Conservation (phyloP, 129 eudicot genomes). For the Centaurea solstitialis region DNA sequence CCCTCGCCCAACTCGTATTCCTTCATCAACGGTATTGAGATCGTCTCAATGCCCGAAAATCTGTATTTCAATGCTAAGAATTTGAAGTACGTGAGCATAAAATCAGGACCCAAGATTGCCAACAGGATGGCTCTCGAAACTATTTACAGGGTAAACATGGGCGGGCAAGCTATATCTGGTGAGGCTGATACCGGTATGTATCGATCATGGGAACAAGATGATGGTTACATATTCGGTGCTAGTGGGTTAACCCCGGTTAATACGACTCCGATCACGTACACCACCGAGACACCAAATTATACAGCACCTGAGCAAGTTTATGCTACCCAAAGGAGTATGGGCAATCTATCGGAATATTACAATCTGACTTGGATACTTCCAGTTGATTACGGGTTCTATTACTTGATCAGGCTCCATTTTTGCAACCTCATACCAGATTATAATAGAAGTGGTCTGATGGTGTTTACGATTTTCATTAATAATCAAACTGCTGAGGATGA, state of each 20-base stretch:
- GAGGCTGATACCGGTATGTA: constrained; percentile 23
- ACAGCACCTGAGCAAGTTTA: constrained; percentile 33
- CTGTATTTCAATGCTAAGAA: neutral
- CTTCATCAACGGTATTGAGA: constrained; percentile 23
- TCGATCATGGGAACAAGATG: constrained; percentile 21
- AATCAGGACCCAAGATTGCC: neutral
- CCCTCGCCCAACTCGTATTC: constrained; percentile 1
- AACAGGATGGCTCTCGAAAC: constrained; percentile 23
- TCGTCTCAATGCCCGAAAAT: constrained; percentile 8
- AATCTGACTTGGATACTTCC: constrained; percentile 56
- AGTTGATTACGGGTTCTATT: constrained; percentile 52
- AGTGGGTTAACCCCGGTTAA: neutral
- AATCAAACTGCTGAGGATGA: constrained; percentile 39
- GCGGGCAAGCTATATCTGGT: neutral
- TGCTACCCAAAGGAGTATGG: constrained; percentile 16
- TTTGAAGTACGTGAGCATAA: neutral
- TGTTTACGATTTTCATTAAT: constrained; percentile 43
- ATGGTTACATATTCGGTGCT: neutral
- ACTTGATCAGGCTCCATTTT: constrained; percentile 60
- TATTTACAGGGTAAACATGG: constrained; percentile 28
- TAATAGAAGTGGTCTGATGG: constrained; percentile 15
- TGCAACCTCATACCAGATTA: constrained; percentile 37
- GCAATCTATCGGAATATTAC: neutral
- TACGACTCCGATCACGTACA: constrained; percentile 5
- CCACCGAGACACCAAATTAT: constrained; percentile 12